A percentile compares a stretch with the other conserved stretches of the same genome.
Evolutionary conservation across 1,284 basidiomycete species (phyloP).

Genomic region (Thelephora terrestris): DNA sequence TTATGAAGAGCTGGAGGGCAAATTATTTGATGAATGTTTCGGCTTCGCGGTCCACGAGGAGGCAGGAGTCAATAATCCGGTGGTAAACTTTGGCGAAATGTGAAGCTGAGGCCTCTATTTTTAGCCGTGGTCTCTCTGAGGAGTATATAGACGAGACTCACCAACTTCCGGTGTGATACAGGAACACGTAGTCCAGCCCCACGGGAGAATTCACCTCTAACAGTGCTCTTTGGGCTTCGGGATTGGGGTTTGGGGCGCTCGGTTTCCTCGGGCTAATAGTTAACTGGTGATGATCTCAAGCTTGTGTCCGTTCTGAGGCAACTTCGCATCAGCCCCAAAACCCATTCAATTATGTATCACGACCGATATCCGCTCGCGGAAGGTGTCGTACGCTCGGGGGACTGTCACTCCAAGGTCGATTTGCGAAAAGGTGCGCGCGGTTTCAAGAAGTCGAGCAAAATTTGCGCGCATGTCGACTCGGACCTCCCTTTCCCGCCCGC

Average conservation of each 20-base stretch:
- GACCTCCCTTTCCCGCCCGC: slow-evolving; percentile 80
- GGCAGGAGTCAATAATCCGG: slow-evolving; percentile 82
- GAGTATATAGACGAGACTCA: slow-evolving; percentile 22
- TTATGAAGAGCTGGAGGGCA: slow-evolving; percentile 83
- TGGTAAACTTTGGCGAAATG: slow-evolving; percentile 82
- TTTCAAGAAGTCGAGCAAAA: slow-evolving; percentile 61
- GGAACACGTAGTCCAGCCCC: slow-evolving; percentile 63
- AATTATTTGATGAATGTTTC: slow-evolving; percentile 92
- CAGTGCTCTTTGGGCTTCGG: slow-evolving; percentile 30
- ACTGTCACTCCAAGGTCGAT: slow-evolving; percentile 93
- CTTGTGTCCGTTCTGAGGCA: slow-evolving; percentile 60
- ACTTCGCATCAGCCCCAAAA: slow-evolving; percentile 72
- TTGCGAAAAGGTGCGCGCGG: slow-evolving; percentile 72
- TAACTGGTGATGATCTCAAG: slow-evolving; percentile 66
- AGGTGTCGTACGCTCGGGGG: slow-evolving; percentile 80
- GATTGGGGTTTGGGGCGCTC: slow-evolving; percentile 19
- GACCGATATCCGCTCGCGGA: slow-evolving; percentile 79
- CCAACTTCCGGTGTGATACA: slow-evolving; percentile 73
- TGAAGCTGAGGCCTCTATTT: slow-evolving; percentile 41
- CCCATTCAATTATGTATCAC: slow-evolving; percentile 82
- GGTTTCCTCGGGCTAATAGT: slow-evolving; percentile 49
- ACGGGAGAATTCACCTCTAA: slow-evolving; percentile 46
- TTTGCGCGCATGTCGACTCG: slow-evolving; percentile 74
- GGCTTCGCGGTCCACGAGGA: slow-evolving; percentile 84
- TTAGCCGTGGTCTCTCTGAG: background rate